These are phyloP conservation scores for Vigna hirtella DNA, from an alignment of 306 rosid species.

Conservation along the genomic window DNA sequence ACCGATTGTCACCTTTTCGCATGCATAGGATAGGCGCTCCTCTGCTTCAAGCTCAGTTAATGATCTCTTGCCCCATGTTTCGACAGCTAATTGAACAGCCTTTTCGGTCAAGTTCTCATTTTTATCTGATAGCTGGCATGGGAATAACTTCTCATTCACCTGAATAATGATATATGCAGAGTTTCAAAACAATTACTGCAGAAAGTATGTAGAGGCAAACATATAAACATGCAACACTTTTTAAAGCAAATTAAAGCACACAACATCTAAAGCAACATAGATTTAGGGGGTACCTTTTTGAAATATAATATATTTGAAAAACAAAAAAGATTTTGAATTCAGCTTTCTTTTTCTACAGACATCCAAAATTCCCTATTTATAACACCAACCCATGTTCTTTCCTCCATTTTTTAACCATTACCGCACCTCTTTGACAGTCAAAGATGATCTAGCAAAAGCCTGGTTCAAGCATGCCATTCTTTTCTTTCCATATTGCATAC, in stretches of 20 bases:
- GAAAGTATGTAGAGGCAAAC: not conserved
- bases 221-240: not conserved
- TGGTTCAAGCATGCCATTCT: not conserved
- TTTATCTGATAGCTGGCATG: conserved; percentile 75
- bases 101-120: conserved; percentile 73
- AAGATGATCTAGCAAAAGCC: conserved; percentile 20
- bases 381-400: conserved; percentile 8
- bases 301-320: conserved; percentile 8
- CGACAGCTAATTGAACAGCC: conserved; percentile 80
- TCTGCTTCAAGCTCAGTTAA: conserved; percentile 94
- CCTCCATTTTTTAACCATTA: not conserved
- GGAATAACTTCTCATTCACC: conserved; percentile 92
- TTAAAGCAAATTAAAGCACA: not conserved
- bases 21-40: conserved; percentile 94
- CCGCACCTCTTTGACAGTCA: not conserved
- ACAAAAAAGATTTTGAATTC: not conserved
- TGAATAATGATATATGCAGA: conserved; percentile 45
- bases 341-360: not conserved
- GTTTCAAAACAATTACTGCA: conserved; percentile 41
- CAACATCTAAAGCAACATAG: conserved; percentile 13
- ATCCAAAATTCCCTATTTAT: conserved; percentile 18
- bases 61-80: conserved; percentile 89
- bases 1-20: conserved; percentile 76
- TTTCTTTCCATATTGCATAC: not conserved
- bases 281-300: not conserved